Percentiles rank a stretch among this genome's conserved stretches.
Conservation (phyloP, 176 grass and related monocot species). For the Chloris gayana region DNA sequence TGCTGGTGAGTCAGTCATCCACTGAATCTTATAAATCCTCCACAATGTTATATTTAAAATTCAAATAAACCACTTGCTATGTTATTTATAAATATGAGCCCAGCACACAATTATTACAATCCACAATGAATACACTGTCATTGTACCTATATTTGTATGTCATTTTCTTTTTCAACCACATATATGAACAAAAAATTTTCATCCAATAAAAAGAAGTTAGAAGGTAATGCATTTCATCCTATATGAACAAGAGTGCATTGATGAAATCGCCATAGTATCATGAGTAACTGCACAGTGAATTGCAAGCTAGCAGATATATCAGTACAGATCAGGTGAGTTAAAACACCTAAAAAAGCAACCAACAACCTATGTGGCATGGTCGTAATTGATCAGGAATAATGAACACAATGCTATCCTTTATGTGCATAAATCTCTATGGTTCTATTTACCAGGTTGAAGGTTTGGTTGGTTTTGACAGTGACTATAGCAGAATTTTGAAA, state of each 20-base stretch:
- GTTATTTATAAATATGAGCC: background rate
- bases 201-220: no score
- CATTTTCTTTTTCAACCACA: no score
- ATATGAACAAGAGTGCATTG: no score
- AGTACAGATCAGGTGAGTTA: no score
- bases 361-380: no score
- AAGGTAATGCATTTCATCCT: no score
- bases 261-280: no score
- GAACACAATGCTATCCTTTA: background rate
- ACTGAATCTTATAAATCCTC: constrained; percentile 1
- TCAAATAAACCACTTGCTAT: background rate
- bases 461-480: background rate
- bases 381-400: background rate
- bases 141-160: background rate
- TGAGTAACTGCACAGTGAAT: no score
- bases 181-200: no score
- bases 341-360: no score
- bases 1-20: constrained; percentile 64
- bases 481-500: background rate
- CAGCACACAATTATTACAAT: background rate
- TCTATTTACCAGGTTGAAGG: background rate
- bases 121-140: constrained; percentile 7
- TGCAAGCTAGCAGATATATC: no score
- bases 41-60: background rate
- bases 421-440: background rate